Evolutionary conservation across 345 rosid species (phyloP), one percentile per base, ranked within the genome.

Genomic region (Leavenworthia alabamica): DNA sequence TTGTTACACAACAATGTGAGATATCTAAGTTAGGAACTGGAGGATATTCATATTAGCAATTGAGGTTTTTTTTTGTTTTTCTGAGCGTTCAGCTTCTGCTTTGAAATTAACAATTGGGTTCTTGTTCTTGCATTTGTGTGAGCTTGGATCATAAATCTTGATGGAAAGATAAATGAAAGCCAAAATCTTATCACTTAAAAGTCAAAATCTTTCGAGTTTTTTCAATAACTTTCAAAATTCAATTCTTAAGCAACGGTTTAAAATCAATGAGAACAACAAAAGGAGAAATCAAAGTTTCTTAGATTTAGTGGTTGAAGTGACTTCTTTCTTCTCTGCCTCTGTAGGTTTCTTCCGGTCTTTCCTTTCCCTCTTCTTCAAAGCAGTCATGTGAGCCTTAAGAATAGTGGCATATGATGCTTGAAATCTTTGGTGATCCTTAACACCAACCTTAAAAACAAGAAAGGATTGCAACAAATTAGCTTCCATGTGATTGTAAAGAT

Each of bases 341-440:
- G 79, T 77, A 7, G 84, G 78, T 72, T 92, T 92, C 64, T 92
- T 92, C 79, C 74, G 66, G 71, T 86, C 95, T 75, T 88, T 92
- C 74, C 96, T 86, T 71, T 92, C 98, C 68, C 96, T 85, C 79
- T 86, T 88, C 82, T 92, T 88, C 67, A 92, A 64, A 62, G 90
- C 80, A 60, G 93, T 83, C 89, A 88, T 85, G 80, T 75, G 95
- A 0, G 98, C 96, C 75, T 88, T 88, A 26, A 92, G 89, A 37
- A 92, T 84, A 3, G 93, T 85, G 29, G 96, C 96, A 68, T 92
- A 92, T 4, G 98, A 86, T 59, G 95, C 89, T 77, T 89, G 98
- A 57, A 92, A 89, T 47, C 95, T 84, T 69, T 83, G 96, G 56
- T 92, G 95, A 74, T 92, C 98, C 70, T 85, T 86, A 3, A 79